Evolutionary conservation across 345 rosid genomes (phyloP).

Genomic region (Eucalyptus sideroxylon): DNA sequence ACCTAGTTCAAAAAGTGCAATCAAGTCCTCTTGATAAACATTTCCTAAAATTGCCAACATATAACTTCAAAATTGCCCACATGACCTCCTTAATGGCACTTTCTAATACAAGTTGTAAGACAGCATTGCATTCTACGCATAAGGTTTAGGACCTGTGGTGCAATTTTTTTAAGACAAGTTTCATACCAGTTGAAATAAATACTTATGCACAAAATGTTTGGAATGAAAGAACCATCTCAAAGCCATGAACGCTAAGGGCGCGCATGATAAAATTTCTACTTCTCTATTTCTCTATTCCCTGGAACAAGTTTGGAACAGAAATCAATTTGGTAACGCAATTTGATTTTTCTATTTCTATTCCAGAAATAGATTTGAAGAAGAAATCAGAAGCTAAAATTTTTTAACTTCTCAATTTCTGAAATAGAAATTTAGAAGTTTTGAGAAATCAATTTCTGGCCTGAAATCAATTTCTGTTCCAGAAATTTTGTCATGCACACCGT

Average conservation of each 20-base stretch:
- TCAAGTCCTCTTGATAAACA: neutral
- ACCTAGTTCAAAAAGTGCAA: neutral
- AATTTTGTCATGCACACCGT: neutral
- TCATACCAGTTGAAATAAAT: neutral
- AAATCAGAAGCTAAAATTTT: too few species aligned
- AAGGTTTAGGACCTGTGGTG: neutral
- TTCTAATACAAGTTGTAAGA: neutral
- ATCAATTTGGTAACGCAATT: fast-evolving
- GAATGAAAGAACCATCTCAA: neutral
- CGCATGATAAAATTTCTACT: too few species aligned
- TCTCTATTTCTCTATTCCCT: fast-evolving
- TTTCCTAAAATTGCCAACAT: neutral
- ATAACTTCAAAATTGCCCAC: neutral
- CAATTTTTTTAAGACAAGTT: neutral
- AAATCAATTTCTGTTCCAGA: too few species aligned
- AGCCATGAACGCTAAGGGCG: neutral
- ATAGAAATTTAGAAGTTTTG: too few species aligned
- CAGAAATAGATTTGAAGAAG: too few species aligned
- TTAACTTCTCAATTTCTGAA: too few species aligned
- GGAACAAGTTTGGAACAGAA: too few species aligned
- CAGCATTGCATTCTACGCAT: neutral
- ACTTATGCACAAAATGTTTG: neutral
- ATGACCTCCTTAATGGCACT: neutral
- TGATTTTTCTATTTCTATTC: too few species aligned
- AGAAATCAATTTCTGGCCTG: too few species aligned